These are phyloP conservation scores for Xylariaceae sp. DNA, from an alignment of 2,329 filamentous ascomycete genomes.

Conservation along the genomic window DNA sequence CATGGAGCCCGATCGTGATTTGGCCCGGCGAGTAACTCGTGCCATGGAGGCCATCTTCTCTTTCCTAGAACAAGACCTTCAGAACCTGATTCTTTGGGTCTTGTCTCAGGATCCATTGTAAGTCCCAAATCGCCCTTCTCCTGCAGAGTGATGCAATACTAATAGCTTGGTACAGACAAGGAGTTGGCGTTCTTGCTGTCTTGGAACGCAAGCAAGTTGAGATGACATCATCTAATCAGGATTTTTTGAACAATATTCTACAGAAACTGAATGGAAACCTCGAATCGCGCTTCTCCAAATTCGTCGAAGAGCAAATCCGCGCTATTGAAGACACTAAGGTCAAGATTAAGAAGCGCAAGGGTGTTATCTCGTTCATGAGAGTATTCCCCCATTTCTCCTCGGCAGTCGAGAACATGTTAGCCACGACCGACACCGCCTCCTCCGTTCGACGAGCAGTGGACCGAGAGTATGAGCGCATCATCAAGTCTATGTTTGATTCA, in stretches of 20 bases:
- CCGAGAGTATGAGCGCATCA: conserved; percentile 80
- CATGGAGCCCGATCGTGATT: conserved; percentile 82
- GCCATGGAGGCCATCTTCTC: conserved; percentile 86
- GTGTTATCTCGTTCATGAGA: conserved; percentile 91
- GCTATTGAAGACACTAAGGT: conserved; percentile 98
- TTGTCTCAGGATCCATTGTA: conserved; percentile 76
- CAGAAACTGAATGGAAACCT: conserved; percentile 76
- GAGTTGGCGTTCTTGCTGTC: conserved; percentile 76
- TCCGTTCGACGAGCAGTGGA: conserved; percentile 75
- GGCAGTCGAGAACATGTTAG: conserved; percentile 79
- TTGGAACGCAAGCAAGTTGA: conserved; percentile 76
- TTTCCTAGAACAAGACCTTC: conserved; percentile 75
- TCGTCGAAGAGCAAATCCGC: conserved; percentile 90
- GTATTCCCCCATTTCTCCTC: conserved; percentile 85
- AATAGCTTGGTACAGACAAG: conserved; percentile 58
- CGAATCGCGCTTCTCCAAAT: conserved; percentile 74
- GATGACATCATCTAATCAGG: conserved; percentile 86
- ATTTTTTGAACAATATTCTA: conserved; percentile 76
- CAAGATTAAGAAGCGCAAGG: conserved; percentile 97
- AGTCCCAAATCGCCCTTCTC: conserved; percentile 36
- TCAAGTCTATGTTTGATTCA: conserved; percentile 95
- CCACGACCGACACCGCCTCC: conserved; percentile 51
- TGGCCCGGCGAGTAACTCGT: conserved; percentile 79
- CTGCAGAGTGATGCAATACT: neutral
- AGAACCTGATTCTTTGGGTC: conserved; percentile 79